phyloP scores from a whole-genome alignment of 176 grass and related monocot genomes.

The Triticum urartu region DNA sequence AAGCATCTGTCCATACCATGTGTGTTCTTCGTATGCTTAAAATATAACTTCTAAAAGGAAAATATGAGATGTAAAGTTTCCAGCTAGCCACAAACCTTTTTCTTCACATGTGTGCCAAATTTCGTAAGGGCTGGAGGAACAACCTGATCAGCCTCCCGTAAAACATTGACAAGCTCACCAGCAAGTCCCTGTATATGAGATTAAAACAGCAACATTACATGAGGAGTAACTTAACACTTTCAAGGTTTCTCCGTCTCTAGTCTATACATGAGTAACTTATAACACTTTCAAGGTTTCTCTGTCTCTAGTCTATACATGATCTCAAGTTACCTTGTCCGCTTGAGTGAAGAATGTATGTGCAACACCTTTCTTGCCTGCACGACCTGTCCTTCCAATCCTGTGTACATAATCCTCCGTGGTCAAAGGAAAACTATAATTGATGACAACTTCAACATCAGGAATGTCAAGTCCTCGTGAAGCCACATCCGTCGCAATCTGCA shows the following conservation, averaged over 20 bases:
- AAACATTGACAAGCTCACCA: constrained; percentile 96
- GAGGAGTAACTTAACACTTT: neutral
- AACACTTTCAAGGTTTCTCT: neutral
- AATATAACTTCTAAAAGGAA: constrained; percentile 22
- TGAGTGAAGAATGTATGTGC: constrained; percentile 97
- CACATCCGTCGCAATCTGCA: constrained; percentile 96
- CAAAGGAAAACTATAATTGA: constrained; percentile 98
- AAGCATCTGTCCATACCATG: neutral
- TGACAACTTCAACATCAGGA: constrained; percentile 95
- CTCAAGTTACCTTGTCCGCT: constrained; percentile 66
- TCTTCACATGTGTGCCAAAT: constrained; percentile 98
- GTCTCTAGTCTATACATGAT: too few species aligned
- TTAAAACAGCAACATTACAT: constrained; percentile 27
- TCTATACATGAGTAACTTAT: neutral
- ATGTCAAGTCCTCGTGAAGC: constrained; percentile 96
- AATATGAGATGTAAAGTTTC: neutral
- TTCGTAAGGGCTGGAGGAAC: constrained; percentile 78
- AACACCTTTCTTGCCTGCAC: constrained; percentile 96
- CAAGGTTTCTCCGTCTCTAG: neutral
- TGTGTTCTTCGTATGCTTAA: neutral
- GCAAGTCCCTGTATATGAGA: constrained; percentile 60
- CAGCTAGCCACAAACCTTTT: constrained; percentile 67
- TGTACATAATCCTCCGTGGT: constrained; percentile 98
- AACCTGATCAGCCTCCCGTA: constrained; percentile 88
- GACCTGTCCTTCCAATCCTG: constrained; percentile 90